Conservation (phyloP, 345 rosid species). For the Zanthoxylum bungeanum region DNA sequence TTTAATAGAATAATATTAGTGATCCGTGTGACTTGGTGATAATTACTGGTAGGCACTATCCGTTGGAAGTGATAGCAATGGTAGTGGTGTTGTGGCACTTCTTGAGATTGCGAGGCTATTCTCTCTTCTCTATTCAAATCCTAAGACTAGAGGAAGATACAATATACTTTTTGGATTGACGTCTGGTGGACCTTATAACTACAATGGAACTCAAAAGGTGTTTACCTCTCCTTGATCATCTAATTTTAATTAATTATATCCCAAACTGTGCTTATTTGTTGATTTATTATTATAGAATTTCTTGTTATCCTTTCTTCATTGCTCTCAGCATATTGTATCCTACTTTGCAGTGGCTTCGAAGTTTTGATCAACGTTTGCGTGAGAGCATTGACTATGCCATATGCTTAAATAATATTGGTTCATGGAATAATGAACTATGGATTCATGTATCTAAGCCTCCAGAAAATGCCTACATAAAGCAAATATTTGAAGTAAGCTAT, state of each 20-base stretch:
- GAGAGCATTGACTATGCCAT: conserved; percentile 97
- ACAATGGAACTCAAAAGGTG: conserved; percentile 96
- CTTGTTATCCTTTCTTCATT: neutral
- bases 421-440: conserved; percentile 68
- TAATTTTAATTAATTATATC: conserved; percentile 2
- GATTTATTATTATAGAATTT: conserved; percentile 5
- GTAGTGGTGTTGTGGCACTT: conserved; percentile 91
- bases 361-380: conserved; percentile 93
- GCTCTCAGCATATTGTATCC: neutral
- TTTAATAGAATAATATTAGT: neutral
- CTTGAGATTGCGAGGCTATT: conserved; percentile 96
- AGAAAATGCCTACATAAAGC: conserved; percentile 83
- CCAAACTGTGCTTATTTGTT: neutral
- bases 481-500: conserved; percentile 77
- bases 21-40: neutral
- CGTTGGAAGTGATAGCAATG: conserved; percentile 95
- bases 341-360: conserved; percentile 85
- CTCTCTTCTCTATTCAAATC: conserved; percentile 86
- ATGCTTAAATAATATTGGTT: conserved; percentile 93
- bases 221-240: conserved; percentile 19
- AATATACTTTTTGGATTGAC: conserved; percentile 92
- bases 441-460: conserved; percentile 96
- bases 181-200: conserved; percentile 96
- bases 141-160: conserved; percentile 93
- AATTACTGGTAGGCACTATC: conserved; percentile 70